phyloP scores from a whole-genome alignment of 1,139 yeast species.

The Nakaseomyces delphensis region DNA sequence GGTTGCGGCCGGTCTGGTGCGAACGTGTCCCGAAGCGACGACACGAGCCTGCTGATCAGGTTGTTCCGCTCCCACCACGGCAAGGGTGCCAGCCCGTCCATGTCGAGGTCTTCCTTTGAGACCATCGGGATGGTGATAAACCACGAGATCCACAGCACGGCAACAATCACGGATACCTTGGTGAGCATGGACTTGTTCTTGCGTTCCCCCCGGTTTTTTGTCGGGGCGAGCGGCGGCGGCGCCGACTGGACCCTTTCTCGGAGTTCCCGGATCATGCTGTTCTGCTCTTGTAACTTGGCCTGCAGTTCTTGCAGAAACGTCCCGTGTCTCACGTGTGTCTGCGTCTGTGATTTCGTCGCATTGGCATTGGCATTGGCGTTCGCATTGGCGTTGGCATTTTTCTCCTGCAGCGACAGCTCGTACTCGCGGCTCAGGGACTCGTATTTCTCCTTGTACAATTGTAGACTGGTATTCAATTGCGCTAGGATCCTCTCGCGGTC shows the following conservation, averaged over 20 bases:
- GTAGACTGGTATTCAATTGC: constrained; percentile 8
- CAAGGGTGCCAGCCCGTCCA: not conserved
- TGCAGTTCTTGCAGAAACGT: constrained; percentile 24
- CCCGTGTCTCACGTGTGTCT: not conserved
- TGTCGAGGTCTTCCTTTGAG: not conserved
- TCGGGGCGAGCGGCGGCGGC: too few species aligned
- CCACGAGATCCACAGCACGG: not conserved
- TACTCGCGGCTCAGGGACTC: constrained; percentile 11
- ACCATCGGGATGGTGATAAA: not conserved
- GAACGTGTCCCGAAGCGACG: constrained; percentile 7
- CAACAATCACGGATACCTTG: not conserved
- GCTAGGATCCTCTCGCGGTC: constrained; percentile 5
- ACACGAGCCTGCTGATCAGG: constrained; percentile 8
- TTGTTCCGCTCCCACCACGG: constrained; percentile 10
- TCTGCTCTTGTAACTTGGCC: constrained; percentile 26
- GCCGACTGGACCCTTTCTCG: constrained; percentile 12
- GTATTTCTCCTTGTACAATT: constrained; percentile 20
- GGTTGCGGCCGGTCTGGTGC: not conserved
- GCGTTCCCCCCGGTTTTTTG: constrained; percentile 35
- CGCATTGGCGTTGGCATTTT: too few species aligned
- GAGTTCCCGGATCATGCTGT: constrained; percentile 18
- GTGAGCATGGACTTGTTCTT: not conserved
- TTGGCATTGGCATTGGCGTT: too few species aligned
- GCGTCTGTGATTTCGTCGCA: not conserved
- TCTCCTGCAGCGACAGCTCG: not conserved